phyloP scores from a whole-genome alignment of 2,329 filamentous ascomycete genomes.

The Xylariaceae sp. region DNA sequence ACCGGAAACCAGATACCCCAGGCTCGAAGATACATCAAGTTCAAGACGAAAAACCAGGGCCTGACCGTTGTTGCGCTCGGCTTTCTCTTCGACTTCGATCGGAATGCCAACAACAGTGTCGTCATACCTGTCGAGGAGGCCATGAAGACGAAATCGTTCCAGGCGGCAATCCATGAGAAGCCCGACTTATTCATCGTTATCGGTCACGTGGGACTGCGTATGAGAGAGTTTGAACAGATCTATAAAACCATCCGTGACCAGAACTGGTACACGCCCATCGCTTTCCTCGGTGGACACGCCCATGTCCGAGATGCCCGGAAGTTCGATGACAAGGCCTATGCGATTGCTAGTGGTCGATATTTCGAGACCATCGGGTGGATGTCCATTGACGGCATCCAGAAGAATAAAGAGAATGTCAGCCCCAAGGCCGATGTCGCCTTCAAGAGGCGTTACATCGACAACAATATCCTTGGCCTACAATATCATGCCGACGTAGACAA shows the following conservation, averaged over 20 bases:
- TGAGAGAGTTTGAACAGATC: constrained; percentile 70
- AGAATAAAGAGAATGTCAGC: constrained; percentile 30
- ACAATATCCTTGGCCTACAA: constrained; percentile 79
- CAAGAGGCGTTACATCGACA: constrained; percentile 82
- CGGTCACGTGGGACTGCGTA: constrained; percentile 79
- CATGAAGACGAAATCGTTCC: constrained; percentile 83
- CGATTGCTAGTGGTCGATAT: constrained; percentile 82
- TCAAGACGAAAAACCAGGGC: constrained; percentile 84
- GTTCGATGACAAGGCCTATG: constrained; percentile 74
- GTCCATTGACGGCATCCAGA: constrained; percentile 64
- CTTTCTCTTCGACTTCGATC: constrained; percentile 89
- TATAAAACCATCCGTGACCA: constrained; percentile 71
- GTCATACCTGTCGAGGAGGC: constrained; percentile 76
- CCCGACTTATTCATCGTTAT: constrained; percentile 82
- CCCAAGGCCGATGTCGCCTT: constrained; percentile 50
- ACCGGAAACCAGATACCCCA: constrained; percentile 69
- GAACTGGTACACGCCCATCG: constrained; percentile 78
- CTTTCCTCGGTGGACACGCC: constrained; percentile 85
- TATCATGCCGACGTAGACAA: constrained; percentile 72
- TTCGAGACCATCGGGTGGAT: constrained; percentile 94
- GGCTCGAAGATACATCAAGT: constrained; percentile 78
- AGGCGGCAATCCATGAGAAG: constrained; percentile 75
- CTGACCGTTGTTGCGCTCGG: constrained; percentile 84
- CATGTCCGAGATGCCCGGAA: constrained; percentile 81
- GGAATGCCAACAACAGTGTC: constrained; percentile 84